Base-by-base conservation (phyloP, 148 eudicot genomes). In the Nyssa sinensis region DNA sequence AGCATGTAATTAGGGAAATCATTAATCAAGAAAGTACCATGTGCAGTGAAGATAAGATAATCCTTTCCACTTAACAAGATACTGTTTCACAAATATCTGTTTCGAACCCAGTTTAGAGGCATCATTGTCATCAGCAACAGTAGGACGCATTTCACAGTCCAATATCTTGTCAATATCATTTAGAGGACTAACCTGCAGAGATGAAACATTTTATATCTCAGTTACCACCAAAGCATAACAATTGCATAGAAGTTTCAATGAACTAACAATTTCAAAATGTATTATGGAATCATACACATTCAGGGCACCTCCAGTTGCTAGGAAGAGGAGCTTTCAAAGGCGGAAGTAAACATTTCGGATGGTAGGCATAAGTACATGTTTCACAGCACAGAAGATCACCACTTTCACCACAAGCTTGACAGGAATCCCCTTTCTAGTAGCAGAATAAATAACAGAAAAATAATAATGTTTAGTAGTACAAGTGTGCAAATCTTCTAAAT, bases 41-140 rank as follows among this genome's bases (percentile, higher is more conserved):
- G 91, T 79, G 85, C 99, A 95, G 74, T 95, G 99, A 79, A 95
- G 87, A 84, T 93, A 95, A 73, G 99, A 95, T 71, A 77, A 72
- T 73, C 93, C 98, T 85, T 95, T 95, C 99, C 99, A 95, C 81
- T 95, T 95, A 7, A 95, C 93, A 80, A 95, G 91, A 82, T 95
- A 95, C 41, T 95, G 97, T 76, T 93, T 93, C 69, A 88, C 92
- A 76, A 85, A 84, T 30, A 83, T 81, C 81, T 93, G 93, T 78
- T 89, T 88, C 16, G 97, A 90, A 17, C 93, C 94, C 63, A 83
- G 81, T 67, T 80, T 77, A 49, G 94, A 84, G 65, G 82, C 86
- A 84, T 95, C 99, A 75, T 79, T 63, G 62, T 89, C 91, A 70
- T 82, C 87, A 29, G 80, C 91, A 75, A 77, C 85, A 74, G 87